Percentiles rank a stretch among this genome's conserved stretches.
Conservation (phyloP, 306 rosid genomes). For the Glycine soja region DNA sequence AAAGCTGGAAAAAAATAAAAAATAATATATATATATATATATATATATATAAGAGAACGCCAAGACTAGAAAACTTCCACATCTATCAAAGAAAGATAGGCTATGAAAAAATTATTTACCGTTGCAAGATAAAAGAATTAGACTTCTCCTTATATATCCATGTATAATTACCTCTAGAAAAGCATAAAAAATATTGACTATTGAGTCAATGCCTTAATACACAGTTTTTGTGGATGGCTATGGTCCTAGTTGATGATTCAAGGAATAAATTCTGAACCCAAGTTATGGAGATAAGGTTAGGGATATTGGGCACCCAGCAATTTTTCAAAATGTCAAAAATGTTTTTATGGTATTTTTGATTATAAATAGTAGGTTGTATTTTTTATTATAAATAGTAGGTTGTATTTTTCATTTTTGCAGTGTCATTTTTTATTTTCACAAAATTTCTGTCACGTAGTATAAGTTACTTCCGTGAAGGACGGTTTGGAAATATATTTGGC, state of each 20-base stretch:
- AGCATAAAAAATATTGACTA: constrained; percentile 19
- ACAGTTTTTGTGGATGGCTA: not conserved
- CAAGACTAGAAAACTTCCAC: not conserved
- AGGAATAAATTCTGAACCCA: not conserved
- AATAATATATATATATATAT: not conserved
- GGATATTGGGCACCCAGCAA: no score
- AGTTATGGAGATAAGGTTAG: not conserved
- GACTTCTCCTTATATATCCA: not conserved
- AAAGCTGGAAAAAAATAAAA: not conserved
- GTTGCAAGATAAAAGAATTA: not conserved
- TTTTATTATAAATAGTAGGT: no score
- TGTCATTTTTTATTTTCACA: no score
- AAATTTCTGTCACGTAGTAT: no score
- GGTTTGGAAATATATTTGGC: no score
- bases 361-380: no score
- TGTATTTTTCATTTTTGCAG: no score
- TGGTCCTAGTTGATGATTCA: not conserved
- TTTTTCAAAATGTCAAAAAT: no score
- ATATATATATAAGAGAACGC: constrained; percentile 13
- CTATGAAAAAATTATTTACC: not conserved
- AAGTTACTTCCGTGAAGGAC: no score
- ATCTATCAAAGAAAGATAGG: not conserved
- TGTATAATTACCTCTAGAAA: not conserved
- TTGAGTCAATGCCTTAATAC: not conserved
- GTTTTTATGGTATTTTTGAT: no score